Conservation (phyloP, 768 basidiomycete species). For the Pulveroboletus sp. region DNA sequence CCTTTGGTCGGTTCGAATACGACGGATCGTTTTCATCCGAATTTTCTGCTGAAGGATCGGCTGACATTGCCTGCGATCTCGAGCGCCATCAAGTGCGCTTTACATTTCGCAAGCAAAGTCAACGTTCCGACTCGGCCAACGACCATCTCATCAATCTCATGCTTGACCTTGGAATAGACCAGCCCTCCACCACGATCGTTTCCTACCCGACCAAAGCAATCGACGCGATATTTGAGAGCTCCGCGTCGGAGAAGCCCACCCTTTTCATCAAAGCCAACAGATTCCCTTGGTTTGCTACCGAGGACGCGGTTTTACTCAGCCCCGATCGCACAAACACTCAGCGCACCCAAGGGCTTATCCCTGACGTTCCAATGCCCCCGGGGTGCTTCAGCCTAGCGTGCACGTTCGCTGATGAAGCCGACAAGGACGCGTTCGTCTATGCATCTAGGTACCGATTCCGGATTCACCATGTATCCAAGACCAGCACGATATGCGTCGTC, state of each 20-base stretch:
- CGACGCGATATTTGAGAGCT: constrained; percentile 17
- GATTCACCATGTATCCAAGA: constrained; percentile 6
- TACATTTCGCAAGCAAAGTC: constrained; percentile 26
- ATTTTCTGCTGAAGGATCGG: constrained; percentile 20
- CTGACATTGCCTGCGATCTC: constrained; percentile 36
- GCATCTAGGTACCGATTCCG: constrained; percentile 22
- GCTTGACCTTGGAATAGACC: not conserved
- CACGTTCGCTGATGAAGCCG: constrained; percentile 23
- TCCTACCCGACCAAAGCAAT: constrained; percentile 23
- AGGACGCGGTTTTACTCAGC: not conserved
- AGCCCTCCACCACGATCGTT: constrained; percentile 5
- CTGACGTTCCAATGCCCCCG: constrained; percentile 23
- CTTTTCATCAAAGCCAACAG: constrained; percentile 33
- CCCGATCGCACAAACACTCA: not conserved
- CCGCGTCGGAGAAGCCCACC: constrained; percentile 5
- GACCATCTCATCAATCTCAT: not conserved
- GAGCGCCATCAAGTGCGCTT: constrained; percentile 32
- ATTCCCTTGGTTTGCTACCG: constrained; percentile 29
- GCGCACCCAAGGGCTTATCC: constrained; percentile 28
- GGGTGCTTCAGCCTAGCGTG: constrained; percentile 30
- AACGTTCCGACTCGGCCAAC: constrained; percentile 1
- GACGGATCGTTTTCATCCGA: constrained; percentile 36
- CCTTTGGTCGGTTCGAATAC: constrained; percentile 35
- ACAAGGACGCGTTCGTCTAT: constrained; percentile 29
- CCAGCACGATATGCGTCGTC: constrained; percentile 14